Base-by-base conservation (phyloP, 164 flowering plant genomes). In the Tinospora cordifolia region DNA sequence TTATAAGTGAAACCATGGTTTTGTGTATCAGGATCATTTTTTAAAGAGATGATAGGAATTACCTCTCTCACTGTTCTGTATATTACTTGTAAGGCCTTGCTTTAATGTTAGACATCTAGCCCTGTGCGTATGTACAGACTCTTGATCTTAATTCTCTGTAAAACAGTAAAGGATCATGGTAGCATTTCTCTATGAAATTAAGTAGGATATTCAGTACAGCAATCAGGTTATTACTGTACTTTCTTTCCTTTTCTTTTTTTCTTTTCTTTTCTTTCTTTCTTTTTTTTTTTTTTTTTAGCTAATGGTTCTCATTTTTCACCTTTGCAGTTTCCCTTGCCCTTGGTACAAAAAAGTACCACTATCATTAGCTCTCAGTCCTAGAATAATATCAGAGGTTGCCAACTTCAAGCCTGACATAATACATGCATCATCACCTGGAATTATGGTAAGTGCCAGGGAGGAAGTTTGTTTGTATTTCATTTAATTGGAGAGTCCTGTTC, bases 401-500 rank as follows among this genome's bases (percentile, higher is more conserved):
- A 82, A 80, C 68, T 95, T 95, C 76, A 95, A 95, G 84, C 99
- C 99, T 70, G 99, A 95, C 79, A 95, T 92, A 14, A 92, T 95
- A 72, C 99, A 92, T 78, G 97, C 99, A 67, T 90, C 99, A 63
- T 95, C 97, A 60, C 99, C 99, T 68, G 98, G 99, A 67, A 84
- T 95, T 63, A 95, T 95, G 99, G 97, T 88, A 83, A 63, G 66
- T 59, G 65, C 62, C 22, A 19, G 8, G 22, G 62, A 59, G 60
- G 6, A 70, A 2, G 60, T 17, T 59, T 6, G 10, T 59, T 46
- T 73, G 14, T 66, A 26, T 60, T 8, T 54, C 21, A 54, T 54
- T 54, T 5, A n/a, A 54, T 17, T 54, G 10, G 24, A 0, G n/a
- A 5, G 21, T 51, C 3, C 58, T 60, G 30, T 25, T 24, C 63